Percentiles rank a stretch among this genome's conserved stretches.
Conservation (phyloP, 106 monocot species). For the Phalaenopsis aphrodite region DNA sequence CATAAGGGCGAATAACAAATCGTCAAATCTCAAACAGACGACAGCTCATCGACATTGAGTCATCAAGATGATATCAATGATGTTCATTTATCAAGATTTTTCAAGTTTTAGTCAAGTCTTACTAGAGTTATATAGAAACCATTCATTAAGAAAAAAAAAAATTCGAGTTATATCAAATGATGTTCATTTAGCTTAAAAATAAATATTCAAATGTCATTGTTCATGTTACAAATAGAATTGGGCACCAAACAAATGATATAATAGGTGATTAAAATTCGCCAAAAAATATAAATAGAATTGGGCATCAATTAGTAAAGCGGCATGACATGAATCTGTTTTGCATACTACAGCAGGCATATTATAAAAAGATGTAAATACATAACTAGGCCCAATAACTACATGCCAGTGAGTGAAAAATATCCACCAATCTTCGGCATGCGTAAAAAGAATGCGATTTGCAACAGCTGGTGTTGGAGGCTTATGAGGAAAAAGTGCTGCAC, state of each 20-base stretch:
- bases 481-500: conserved; percentile 68
- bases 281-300: background rate
- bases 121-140: too few relatives aligned
- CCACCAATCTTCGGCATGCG: conserved; percentile 87
- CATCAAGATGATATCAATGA: too few relatives aligned
- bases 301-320: background rate
- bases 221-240: too few relatives aligned
- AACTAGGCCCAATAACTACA: background rate
- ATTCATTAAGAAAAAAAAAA: too few relatives aligned
- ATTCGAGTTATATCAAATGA: too few relatives aligned
- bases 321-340: background rate
- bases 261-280: background rate
- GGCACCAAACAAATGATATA: background rate
- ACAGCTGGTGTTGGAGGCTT: conserved; percentile 67
- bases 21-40: too few relatives aligned
- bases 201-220: too few relatives aligned
- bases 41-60: too few relatives aligned
- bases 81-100: too few relatives aligned
- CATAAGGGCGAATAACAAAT: too few relatives aligned
- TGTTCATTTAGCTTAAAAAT: too few relatives aligned
- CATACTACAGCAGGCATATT: background rate
- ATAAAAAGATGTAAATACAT: conserved; percentile 1
- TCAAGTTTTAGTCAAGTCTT: too few relatives aligned
- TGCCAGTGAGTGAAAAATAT: background rate
- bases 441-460: conserved; percentile 80